Evolutionary conservation across 352 stramenopile genomes (phyloP), one percentile per base, ranked within the genome.

Genomic region (Blastocystis hominis): DNA sequence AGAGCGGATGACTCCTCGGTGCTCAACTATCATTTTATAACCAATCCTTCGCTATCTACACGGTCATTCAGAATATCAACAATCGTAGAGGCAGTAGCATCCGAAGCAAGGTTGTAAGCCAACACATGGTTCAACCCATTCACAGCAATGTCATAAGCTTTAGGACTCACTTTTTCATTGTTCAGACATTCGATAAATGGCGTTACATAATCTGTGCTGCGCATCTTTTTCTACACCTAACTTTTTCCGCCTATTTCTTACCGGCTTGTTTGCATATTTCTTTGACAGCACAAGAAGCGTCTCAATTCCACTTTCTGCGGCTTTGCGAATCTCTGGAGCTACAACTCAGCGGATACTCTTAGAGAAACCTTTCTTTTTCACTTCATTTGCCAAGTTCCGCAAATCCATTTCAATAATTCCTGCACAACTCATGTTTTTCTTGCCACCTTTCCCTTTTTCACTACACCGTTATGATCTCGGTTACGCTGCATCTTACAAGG

Each of bases 121-220:
- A 75, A 7, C 24, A 75, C 47, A 36, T 75, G 34, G 10, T 30
- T 10, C 42, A 75, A 47, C 3, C 63, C 63, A 13, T 24, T 17
- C 34, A 75, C 63, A 40, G 63, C 9, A 75, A 75, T 75, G 7
- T 30, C 63, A 0, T 75, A 36, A 42, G 63, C 63, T 53, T 75
- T 30, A 30, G 13, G 24, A 4, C 24, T 50, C 63, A 75, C 63
- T 0, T 47, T 75, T 47, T 75, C 63, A 36, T 75, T 47, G 42
- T 75, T 75, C 63, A 75, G 47, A 75, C 63, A 75, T 13, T 75
- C 63, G 34, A 75, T 75, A n/a, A 75, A 75, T 6, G 63, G 63
- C 7, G 63, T 75, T 10, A 75, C 63, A 47, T 75, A 75, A 2
- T 75, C 63, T 75, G 63, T 75, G n/a, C 63, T 75, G 36, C 63